Percentiles rank a stretch among this genome's conserved stretches.
phyloP scores from a whole-genome alignment of 176 grass and related monocot species.

The Microstegium vimineum region DNA sequence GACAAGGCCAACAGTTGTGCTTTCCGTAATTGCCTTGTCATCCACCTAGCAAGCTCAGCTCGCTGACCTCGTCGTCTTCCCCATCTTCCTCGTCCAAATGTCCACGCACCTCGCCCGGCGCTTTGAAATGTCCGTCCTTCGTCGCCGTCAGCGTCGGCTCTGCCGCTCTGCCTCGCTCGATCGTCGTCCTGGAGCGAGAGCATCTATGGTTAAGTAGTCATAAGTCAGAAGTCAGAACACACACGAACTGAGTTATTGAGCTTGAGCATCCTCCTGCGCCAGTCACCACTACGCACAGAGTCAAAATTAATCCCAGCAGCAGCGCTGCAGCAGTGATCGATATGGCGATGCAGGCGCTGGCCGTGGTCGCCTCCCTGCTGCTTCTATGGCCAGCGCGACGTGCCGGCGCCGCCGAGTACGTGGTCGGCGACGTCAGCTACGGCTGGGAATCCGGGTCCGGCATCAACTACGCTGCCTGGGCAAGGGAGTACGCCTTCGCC shows the following conservation, averaged over 20 bases:
- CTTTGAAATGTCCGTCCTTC: background rate
- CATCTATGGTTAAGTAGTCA: too few species aligned
- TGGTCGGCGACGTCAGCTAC: constrained; percentile 4
- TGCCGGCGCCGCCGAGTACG: constrained; percentile 1
- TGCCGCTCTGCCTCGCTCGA: background rate
- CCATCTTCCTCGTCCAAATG: background rate
- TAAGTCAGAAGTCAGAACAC: too few species aligned
- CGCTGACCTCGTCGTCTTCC: background rate
- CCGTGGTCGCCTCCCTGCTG: background rate
- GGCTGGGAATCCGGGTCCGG: constrained; percentile 46
- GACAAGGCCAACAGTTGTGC: too few species aligned
- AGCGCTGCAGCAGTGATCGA: background rate
- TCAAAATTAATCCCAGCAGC: too few species aligned
- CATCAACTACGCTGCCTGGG: constrained; percentile 40
- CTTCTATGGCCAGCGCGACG: background rate
- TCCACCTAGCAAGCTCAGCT: background rate
- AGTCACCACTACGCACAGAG: too few species aligned
- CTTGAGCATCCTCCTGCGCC: too few species aligned
- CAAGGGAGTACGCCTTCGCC: constrained; percentile 6
- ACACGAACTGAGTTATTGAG: too few species aligned
- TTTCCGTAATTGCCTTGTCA: too few species aligned
- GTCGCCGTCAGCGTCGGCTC: background rate
- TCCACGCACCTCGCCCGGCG: background rate
- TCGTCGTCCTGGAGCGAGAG: background rate
- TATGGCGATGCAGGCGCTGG: background rate